Conservation (phyloP, 2,329 filamentous ascomycete genomes). For the Phoma sp. region DNA sequence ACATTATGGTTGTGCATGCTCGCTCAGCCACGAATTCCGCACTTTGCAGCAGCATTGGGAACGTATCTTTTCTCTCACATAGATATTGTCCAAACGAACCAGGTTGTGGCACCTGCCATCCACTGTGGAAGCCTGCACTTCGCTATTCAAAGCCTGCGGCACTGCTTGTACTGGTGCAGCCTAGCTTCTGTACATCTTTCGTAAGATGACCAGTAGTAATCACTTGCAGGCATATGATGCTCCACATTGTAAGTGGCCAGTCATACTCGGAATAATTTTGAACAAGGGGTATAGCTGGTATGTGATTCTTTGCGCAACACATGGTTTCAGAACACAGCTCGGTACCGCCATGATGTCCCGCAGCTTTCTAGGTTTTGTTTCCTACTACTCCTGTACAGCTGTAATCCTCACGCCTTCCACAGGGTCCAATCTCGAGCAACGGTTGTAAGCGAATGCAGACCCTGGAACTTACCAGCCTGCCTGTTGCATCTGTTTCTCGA, state of each 20-base stretch:
- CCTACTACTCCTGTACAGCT: slow-evolving; percentile 18
- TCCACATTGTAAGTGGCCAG: background rate
- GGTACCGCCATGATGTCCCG: slow-evolving; percentile 2
- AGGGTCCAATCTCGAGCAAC: slow-evolving; percentile 12
- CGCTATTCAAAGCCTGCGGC: slow-evolving; percentile 8
- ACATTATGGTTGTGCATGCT: slow-evolving; percentile 10
- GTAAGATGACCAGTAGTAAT: slow-evolving; percentile 15
- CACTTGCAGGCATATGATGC: slow-evolving; percentile 19
- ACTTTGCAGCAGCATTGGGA: background rate
- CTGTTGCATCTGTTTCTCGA: background rate
- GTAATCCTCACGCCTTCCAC: slow-evolving; percentile 20
- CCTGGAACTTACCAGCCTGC: slow-evolving; percentile 13
- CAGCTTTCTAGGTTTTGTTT: background rate
- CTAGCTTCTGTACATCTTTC: slow-evolving; percentile 4
- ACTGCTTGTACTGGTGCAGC: slow-evolving; percentile 1
- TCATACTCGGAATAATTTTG: background rate
- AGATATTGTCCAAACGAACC: too few species aligned
- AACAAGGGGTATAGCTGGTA: background rate
- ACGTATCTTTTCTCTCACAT: slow-evolving; percentile 1
- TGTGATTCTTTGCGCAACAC: background rate
- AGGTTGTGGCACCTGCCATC: slow-evolving; percentile 12
- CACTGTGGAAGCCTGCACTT: slow-evolving; percentile 2
- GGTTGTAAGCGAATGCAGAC: slow-evolving; percentile 6
- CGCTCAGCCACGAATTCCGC: background rate
- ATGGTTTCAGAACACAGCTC: background rate